Conservation (phyloP, 73 alveolate species). For the Paramecium sonneborni region DNA sequence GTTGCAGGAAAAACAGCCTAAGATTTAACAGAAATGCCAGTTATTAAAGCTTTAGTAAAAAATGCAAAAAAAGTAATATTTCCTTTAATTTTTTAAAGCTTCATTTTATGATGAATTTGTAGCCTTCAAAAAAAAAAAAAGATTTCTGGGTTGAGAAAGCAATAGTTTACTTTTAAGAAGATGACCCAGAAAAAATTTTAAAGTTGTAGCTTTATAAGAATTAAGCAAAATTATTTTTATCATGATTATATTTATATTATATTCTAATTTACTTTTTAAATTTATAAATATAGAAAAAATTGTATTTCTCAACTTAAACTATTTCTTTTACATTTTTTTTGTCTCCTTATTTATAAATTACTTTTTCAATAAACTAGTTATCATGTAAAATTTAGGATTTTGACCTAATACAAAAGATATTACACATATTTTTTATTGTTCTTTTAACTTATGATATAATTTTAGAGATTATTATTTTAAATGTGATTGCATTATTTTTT, state of each 20-base stretch:
- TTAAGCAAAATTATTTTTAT: slow-evolving; percentile 48
- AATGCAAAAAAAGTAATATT: slow-evolving; percentile 28
- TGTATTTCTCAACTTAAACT: too few relatives aligned
- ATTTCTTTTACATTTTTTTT: background rate
- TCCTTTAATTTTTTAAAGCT: background rate
- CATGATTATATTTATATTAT: background rate
- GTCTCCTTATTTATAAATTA: background rate
- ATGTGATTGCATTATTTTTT: background rate
- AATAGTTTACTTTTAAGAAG: slow-evolving; percentile 29
- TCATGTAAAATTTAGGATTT: slow-evolving; percentile 25
- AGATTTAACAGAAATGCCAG: slow-evolving; percentile 38
- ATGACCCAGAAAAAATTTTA: slow-evolving; percentile 18
- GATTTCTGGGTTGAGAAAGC: slow-evolving; percentile 36
- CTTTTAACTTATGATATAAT: background rate
- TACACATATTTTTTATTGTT: background rate
- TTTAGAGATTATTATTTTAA: background rate
- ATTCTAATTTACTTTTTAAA: background rate
- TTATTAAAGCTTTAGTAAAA: slow-evolving; percentile 1
- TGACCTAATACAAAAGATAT: slow-evolving; percentile 29
- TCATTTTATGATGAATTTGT: slow-evolving; percentile 43
- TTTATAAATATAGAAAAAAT: too few relatives aligned
- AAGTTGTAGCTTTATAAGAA: slow-evolving; percentile 8
- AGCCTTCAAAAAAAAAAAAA: background rate
- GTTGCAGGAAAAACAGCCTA: slow-evolving; percentile 45
- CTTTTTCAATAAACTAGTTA: background rate